A percentile compares a stretch with the other conserved stretches of the same genome.
These are phyloP conservation scores for Phytomonas serpens DNA, from an alignment of 208 protist species.

Conservation along the genomic window DNA sequence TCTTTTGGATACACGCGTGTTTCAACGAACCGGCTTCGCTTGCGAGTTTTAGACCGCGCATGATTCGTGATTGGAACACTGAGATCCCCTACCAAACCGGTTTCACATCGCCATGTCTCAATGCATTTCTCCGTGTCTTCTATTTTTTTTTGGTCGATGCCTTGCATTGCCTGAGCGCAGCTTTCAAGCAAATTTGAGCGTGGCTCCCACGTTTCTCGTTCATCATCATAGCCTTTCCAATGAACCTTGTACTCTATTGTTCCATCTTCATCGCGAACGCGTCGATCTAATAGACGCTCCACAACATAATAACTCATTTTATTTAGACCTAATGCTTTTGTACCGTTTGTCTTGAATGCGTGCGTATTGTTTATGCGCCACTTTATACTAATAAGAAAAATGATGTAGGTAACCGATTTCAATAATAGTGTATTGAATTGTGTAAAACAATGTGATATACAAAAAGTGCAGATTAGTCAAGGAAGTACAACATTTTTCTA, in stretches of 20 bases:
- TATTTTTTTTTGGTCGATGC: slow-evolving; percentile 35
- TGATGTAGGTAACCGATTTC: neutral
- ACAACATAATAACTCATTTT: slow-evolving; percentile 35
- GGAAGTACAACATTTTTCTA: slow-evolving; percentile 2
- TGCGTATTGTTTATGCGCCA: neutral
- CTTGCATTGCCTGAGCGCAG: slow-evolving; percentile 29
- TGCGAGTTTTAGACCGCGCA: neutral
- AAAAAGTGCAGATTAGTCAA: slow-evolving; percentile 1
- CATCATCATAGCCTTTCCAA: slow-evolving; percentile 25
- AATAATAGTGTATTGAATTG: neutral
- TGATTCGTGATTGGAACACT: neutral
- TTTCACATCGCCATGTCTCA: slow-evolving; percentile 20
- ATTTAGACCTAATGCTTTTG: neutral
- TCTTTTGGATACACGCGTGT: neutral
- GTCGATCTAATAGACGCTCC: slow-evolving; percentile 26
- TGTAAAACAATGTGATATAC: neutral
- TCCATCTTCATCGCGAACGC: slow-evolving; percentile 37
- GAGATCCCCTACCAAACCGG: neutral
- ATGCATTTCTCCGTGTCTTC: slow-evolving; percentile 24
- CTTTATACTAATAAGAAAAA: neutral
- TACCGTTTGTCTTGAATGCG: neutral
- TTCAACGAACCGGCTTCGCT: neutral
- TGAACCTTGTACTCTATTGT: slow-evolving; percentile 53
- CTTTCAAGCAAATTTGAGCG: slow-evolving; percentile 25
- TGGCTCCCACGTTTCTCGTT: slow-evolving; percentile 47